Evolutionary conservation across 2,329 filamentous ascomycete species (phyloP).

Genomic region (Niveomyces coronatus): DNA sequence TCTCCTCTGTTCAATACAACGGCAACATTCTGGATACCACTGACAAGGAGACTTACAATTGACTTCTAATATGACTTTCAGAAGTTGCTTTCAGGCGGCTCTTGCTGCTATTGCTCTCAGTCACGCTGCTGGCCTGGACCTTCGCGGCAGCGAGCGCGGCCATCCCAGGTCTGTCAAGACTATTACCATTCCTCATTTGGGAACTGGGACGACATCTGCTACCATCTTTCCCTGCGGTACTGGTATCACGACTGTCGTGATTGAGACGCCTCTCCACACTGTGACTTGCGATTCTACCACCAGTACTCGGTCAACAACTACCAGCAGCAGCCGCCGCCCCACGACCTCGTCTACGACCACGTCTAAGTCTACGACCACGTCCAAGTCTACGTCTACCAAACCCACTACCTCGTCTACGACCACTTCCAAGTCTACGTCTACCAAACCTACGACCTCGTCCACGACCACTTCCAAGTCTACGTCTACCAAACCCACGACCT

Average conservation of each 20-base stretch:
- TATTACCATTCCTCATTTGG: slow-evolving; percentile 5
- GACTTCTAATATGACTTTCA: too few species aligned
- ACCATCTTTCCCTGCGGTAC: background rate
- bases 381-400: background rate
- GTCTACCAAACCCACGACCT: too few species aligned
- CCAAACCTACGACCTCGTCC: background rate
- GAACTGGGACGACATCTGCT: background rate
- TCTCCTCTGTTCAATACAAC: too few species aligned
- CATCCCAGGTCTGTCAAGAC: background rate
- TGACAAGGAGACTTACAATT: too few species aligned
- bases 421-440: background rate
- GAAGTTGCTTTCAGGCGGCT: too few species aligned
- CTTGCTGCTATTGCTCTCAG: background rate
- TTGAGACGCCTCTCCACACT: slow-evolving; percentile 3
- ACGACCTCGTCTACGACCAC: background rate
- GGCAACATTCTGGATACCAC: too few species aligned
- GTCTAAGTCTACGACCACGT: background rate
- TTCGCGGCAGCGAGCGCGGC: background rate
- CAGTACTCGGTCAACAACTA: background rate
- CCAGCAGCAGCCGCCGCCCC: too few species aligned
- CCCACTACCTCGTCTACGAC: background rate
- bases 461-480: background rate
- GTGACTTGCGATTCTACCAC: background rate
- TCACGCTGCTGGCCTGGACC: background rate
- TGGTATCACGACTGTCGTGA: background rate